These are phyloP conservation scores for Delonix regia DNA, from an alignment of 306 rosid species.

Conservation along the genomic window DNA sequence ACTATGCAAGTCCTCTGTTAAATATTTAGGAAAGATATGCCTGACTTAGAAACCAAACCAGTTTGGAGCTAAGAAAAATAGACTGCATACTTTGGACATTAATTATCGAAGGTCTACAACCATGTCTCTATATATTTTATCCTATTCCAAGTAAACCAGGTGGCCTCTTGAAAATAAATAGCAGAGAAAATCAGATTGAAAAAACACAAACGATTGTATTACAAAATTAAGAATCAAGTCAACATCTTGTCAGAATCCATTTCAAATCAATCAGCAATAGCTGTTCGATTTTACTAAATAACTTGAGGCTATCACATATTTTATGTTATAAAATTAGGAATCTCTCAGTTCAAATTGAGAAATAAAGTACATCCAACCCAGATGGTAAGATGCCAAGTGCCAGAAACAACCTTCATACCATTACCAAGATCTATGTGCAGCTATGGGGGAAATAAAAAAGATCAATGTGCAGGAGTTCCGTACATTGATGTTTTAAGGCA, in stretches of 20 bases:
- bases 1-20: background rate
- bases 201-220: background rate
- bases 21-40: background rate
- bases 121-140: background rate
- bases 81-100: background rate
- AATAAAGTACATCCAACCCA: background rate
- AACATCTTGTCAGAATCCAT: background rate
- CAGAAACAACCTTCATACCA: background rate
- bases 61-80: background rate
- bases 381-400: background rate
- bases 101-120: no score
- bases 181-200: background rate
- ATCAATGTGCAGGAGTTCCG: background rate
- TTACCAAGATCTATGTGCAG: background rate
- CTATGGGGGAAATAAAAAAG: no score
- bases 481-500: background rate
- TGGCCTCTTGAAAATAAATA: background rate
- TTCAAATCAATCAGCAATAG: background rate
- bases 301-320: background rate
- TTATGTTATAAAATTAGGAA: background rate
- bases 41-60: background rate
- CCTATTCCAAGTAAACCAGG: background rate
- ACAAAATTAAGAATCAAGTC: background rate
- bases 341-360: background rate
- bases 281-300: background rate